Percentiles rank a stretch among this genome's conserved stretches.
Evolutionary conservation across 805 yeast genomes (phyloP).

Genomic region (Candida ficus): DNA sequence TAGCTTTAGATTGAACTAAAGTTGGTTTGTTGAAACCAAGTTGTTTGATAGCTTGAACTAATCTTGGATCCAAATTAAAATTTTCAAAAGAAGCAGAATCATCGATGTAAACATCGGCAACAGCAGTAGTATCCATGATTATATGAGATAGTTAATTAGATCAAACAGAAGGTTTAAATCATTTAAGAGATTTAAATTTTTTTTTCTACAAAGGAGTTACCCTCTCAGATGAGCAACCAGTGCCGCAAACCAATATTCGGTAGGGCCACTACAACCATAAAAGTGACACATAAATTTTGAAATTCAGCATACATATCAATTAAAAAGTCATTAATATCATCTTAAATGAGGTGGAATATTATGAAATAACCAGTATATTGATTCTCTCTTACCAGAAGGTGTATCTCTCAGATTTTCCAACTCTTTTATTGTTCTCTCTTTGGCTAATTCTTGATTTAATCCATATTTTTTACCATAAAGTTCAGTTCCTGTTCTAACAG

Average conservation of each 20-base stretch:
- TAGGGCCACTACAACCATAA: background rate
- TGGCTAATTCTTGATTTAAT: conserved; percentile 16
- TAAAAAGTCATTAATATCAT: too few species aligned
- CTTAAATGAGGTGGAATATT: conserved; percentile 23
- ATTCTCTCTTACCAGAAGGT: conserved; percentile 23
- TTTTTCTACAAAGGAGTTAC: background rate
- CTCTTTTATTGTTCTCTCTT: conserved; percentile 20
- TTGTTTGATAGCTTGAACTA: conserved; percentile 77
- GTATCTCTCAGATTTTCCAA: conserved; percentile 20
- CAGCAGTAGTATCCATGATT: conserved; percentile 35
- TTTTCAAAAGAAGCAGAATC: conserved; percentile 67
- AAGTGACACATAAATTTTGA: background rate
- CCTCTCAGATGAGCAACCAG: conserved; percentile 7
- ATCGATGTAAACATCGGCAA: conserved; percentile 65
- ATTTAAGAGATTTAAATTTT: background rate
- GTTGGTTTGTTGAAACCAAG: conserved; percentile 85
- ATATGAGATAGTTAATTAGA: background rate
- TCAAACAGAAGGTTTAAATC: background rate
- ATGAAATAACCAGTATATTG: conserved; percentile 28
- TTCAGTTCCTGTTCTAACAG: conserved; percentile 22
- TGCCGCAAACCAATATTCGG: background rate
- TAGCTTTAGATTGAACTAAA: conserved; percentile 83
- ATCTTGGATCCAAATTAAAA: conserved; percentile 75
- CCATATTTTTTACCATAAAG: conserved; percentile 18
- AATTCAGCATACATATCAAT: too few species aligned